Conservation (phyloP, 2,329 filamentous ascomycete genomes). For the Cordyceps pruinosa region DNA sequence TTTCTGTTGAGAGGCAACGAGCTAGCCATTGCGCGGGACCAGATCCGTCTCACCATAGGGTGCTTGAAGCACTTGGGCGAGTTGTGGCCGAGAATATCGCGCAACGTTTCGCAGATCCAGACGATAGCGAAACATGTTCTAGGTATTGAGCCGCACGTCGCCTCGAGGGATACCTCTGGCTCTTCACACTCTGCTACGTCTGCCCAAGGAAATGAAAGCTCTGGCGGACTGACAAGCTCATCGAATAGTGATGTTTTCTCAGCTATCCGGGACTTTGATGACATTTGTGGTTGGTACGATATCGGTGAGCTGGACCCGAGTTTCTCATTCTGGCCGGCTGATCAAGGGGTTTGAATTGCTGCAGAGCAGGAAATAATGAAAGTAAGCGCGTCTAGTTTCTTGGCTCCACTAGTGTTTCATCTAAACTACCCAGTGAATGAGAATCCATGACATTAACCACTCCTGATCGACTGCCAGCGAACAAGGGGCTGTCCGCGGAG, state of each 20-base stretch:
- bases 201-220: not conserved
- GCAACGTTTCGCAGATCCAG: slow-evolving; percentile 33
- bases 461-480: too few species aligned
- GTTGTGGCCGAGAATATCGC: slow-evolving; percentile 30
- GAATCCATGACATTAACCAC: too few species aligned
- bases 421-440: too few species aligned
- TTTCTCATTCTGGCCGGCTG: slow-evolving; percentile 5
- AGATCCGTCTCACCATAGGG: slow-evolving; percentile 36
- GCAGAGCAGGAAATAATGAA: not conserved
- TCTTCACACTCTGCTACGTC: not conserved
- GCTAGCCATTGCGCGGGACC: slow-evolving; percentile 30
- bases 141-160: not conserved
- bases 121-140: slow-evolving; percentile 30
- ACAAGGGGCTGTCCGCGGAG: too few species aligned
- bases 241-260: slow-evolving; percentile 5
- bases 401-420: too few species aligned
- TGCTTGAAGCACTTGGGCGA: slow-evolving; percentile 30
- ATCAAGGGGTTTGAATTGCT: not conserved
- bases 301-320: slow-evolving; percentile 2
- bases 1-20: slow-evolving; percentile 26
- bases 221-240: not conserved
- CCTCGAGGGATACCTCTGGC: not conserved
- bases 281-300: slow-evolving; percentile 10
- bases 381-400: too few species aligned
- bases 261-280: slow-evolving; percentile 2